Base-by-base conservation (phyloP, 129 eudicot genomes). In the Glebionis coronaria region DNA sequence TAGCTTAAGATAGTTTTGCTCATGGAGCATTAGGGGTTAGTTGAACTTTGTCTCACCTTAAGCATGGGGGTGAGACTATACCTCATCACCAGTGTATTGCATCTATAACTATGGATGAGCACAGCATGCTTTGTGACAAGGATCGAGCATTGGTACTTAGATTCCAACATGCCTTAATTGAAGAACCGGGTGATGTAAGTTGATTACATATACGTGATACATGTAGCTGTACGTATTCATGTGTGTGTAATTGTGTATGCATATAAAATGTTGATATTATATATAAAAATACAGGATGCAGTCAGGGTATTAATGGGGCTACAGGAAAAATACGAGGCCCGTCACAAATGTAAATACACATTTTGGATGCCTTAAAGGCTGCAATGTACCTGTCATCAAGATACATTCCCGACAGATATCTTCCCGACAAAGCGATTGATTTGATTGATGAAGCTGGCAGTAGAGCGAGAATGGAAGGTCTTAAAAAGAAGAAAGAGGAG, bases 341-440 rank as follows among this genome's bases (percentile, higher is more conserved):
- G n/a, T n/a, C n/a, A n/a, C 79, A 84, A 83, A 77, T 87, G 95
- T 74, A 74, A 72, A 74, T 90, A 90, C 78, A 90, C 95, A 35
- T 62, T n/a, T n/a, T 84, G 85, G 95, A 87, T 54, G 95, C 97
- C 76, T 44, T 90, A 45, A 82, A 82, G 76, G 92, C 97, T 16
- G 95, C 97, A 52, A 95, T 87, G 42, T 63, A 85, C 64, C 79
- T 91, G 42, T 84, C 97, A 47, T 76, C 87, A 44, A 84, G 91
- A 79, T 91, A 87, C 77, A 91, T 91, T 65, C 85, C 95, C 12
- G 95, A 91, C 70, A 66, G 97, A 76, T 80, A 82, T 85, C 95
- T 91, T 80, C 97, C 95, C 15, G 97, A 91, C 65, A 91, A 91
- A 81, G 97, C 95, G 40, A 91, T 91, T 70, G 97, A 91, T 83